Conservation (phyloP, 306 rosid genomes). For the Geum urbanum region DNA sequence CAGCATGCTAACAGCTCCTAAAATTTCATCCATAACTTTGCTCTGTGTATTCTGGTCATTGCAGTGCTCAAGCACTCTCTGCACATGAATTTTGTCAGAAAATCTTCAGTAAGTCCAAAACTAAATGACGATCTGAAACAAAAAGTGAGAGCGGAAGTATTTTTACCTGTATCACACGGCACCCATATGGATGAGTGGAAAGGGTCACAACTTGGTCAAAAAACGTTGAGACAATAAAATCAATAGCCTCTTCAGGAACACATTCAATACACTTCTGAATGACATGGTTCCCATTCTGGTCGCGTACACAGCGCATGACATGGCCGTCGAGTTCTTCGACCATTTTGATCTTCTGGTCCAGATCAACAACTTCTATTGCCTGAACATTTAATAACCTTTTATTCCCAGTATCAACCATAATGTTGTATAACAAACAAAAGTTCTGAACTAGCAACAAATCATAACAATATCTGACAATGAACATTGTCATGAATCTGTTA, state of each 20-base stretch:
- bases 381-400: constrained; percentile 17
- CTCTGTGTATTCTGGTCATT: constrained; percentile 57
- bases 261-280: constrained; percentile 94
- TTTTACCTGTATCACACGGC: constrained; percentile 85
- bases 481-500: not conserved
- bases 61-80: constrained; percentile 96
- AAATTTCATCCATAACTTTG: constrained; percentile 87
- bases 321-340: constrained; percentile 87
- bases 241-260: constrained; percentile 77
- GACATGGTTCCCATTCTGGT: constrained; percentile 98
- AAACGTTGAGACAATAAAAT: constrained; percentile 79
- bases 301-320: constrained; percentile 93
- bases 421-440: not conserved
- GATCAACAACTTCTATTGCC: constrained; percentile 99
- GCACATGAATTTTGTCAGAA: constrained; percentile 23
- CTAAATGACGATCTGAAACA: not conserved
- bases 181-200: constrained; percentile 95
- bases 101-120: not conserved
- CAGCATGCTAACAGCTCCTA: constrained; percentile 90
- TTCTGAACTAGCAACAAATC: not conserved
- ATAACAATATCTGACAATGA: not conserved
- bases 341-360: constrained; percentile 87
- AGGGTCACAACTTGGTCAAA: constrained; percentile 84
- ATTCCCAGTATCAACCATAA: not conserved
- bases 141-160: not conserved